phyloP scores from a whole-genome alignment of 2,329 filamentous ascomycete genomes.

The Penicillium rolfsii region DNA sequence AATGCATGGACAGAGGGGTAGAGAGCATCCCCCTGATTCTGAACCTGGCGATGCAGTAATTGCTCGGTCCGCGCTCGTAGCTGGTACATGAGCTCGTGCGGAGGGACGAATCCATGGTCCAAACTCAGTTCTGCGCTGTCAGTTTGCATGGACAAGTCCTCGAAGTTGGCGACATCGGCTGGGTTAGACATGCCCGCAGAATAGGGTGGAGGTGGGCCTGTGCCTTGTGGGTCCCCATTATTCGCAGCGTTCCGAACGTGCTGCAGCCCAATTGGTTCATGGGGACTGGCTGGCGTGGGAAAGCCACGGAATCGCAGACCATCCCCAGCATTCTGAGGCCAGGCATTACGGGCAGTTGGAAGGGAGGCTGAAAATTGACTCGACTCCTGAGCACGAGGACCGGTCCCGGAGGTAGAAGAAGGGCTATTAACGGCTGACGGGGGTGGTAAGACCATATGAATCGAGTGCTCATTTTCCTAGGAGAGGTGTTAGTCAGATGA shows the following conservation, averaged over 20 bases:
- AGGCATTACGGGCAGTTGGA: background rate
- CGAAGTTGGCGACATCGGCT: background rate
- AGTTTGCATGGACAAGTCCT: background rate
- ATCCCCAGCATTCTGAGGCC: background rate
- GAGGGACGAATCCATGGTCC: background rate
- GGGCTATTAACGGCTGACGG: background rate
- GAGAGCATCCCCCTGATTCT: background rate
- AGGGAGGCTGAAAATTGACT: background rate
- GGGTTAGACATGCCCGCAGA: background rate
- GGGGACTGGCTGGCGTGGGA: background rate
- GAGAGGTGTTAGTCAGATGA: conserved; percentile 4
- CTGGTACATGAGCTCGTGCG: background rate
- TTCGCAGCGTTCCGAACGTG: background rate
- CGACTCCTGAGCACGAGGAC: background rate
- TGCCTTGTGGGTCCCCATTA: background rate
- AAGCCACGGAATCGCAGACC: conserved; percentile 1
- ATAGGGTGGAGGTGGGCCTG: no score
- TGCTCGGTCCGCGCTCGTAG: background rate
- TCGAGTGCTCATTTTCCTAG: conserved; percentile 36
- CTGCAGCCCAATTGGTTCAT: background rate
- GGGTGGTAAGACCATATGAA: conserved; percentile 51
- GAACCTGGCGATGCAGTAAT: background rate
- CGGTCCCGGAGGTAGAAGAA: background rate
- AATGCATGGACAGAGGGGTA: background rate
- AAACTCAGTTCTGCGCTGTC: background rate